Conservation (phyloP, 2,329 filamentous ascomycete genomes). For the Leptographium procerum region DNA sequence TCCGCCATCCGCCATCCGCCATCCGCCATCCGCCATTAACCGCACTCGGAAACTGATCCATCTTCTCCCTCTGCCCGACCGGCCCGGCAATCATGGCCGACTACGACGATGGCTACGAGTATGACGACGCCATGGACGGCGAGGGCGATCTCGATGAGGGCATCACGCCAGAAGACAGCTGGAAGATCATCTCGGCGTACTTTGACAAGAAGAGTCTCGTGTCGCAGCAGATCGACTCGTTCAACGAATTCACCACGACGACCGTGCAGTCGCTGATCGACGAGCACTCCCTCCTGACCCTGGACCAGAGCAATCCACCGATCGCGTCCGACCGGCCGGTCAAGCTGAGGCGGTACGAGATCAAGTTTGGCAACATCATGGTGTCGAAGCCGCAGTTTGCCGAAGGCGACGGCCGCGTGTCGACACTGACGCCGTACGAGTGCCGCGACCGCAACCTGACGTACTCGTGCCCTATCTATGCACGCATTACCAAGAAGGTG, state of each 20-base stretch:
- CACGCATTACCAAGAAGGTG: constrained; percentile 77
- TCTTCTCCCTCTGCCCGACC: neutral
- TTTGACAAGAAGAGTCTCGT: constrained; percentile 94
- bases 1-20: too few relatives aligned
- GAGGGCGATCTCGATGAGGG: constrained; percentile 61
- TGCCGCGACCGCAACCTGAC: constrained; percentile 92
- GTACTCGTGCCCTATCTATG: constrained; percentile 83
- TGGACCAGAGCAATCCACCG: constrained; percentile 82
- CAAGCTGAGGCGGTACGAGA: constrained; percentile 82
- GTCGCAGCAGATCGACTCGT: constrained; percentile 95
- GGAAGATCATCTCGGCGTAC: constrained; percentile 94
- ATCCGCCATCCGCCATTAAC: too few relatives aligned
- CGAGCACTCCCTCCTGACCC: constrained; percentile 81
- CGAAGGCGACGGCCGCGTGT: constrained; percentile 82
- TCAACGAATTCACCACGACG: constrained; percentile 89
- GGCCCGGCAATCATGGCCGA: constrained; percentile 40
- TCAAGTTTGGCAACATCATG: constrained; percentile 84
- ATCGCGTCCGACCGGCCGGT: constrained; percentile 67
- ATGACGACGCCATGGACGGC: constrained; percentile 37
- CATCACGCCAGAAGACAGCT: constrained; percentile 96
- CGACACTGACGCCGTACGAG: constrained; percentile 83
- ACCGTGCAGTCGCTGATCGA: constrained; percentile 93
- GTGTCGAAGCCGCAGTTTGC: constrained; percentile 84
- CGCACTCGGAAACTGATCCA: neutral
- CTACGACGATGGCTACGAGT: constrained; percentile 41